Evolutionary conservation across 805 yeast species (phyloP).

Genomic region (Candida maesae): DNA sequence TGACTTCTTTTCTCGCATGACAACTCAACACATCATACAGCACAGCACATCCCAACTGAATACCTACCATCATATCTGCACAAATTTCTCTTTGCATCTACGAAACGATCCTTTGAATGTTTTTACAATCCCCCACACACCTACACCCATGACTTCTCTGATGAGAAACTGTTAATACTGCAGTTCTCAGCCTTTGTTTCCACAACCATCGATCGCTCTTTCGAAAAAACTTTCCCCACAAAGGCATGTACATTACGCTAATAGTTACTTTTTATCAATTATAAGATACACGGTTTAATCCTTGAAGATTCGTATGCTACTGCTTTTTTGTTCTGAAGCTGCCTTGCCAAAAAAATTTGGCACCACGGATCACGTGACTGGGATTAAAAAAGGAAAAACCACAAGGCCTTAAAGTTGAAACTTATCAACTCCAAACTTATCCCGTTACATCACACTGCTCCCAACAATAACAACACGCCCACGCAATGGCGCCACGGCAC

Average conservation of each 20-base stretch:
- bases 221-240: neutral
- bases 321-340: too few relatives aligned
- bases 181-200: neutral
- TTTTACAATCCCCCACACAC: too few relatives aligned
- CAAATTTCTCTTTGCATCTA: slow-evolving; percentile 4
- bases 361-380: too few relatives aligned
- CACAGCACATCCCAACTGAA: neutral
- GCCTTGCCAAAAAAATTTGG: too few relatives aligned
- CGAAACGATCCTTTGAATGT: slow-evolving; percentile 10
- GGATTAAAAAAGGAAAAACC: too few relatives aligned
- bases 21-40: neutral
- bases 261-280: neutral
- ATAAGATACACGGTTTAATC: slow-evolving; percentile 1
- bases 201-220: neutral
- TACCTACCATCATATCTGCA: too few relatives aligned
- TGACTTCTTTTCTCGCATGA: neutral
- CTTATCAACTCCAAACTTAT: too few relatives aligned
- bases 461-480: too few relatives aligned
- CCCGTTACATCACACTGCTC: too few relatives aligned
- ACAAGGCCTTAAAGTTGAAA: too few relatives aligned
- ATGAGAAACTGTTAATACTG: neutral
- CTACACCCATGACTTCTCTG: neutral
- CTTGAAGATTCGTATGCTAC: neutral
- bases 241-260: slow-evolving; percentile 4
- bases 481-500: too few relatives aligned